Conservation (phyloP, 768 basidiomycete genomes). For the Rhizopogon roseolus region DNA sequence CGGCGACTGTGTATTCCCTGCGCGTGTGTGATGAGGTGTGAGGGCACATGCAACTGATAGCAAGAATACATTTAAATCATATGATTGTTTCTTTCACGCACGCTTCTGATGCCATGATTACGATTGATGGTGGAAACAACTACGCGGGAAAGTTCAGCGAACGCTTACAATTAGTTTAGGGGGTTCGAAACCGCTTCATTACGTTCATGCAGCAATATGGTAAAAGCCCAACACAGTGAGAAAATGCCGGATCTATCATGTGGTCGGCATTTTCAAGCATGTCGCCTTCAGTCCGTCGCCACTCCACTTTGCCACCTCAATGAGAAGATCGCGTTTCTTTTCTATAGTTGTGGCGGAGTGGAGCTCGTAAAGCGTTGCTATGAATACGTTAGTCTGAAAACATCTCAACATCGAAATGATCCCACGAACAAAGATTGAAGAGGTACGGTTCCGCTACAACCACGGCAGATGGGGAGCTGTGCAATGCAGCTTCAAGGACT, state of each 20-base stretch:
- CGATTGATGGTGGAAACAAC: neutral
- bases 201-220: neutral
- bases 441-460: constrained; percentile 79
- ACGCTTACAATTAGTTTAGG: neutral
- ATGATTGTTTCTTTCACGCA: neutral
- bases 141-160: neutral
- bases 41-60: neutral
- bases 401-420: neutral
- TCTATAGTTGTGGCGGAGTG: constrained; percentile 67
- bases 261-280: constrained; percentile 73
- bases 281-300: constrained; percentile 76
- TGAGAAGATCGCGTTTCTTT: constrained; percentile 69
- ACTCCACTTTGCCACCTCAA: constrained; percentile 82
- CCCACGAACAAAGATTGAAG: constrained; percentile 72
- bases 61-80: neutral
- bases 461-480: constrained; percentile 61
- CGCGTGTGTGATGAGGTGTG: neutral
- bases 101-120: too few species aligned
- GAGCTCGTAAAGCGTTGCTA: constrained; percentile 82
- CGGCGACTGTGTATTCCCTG: too few species aligned
- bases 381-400: neutral
- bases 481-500: constrained; percentile 58
- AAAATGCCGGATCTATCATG: neutral
- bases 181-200: neutral
- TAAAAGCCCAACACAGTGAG: neutral